Base-by-base conservation (phyloP, 192 early-diverging fungal species). In the Linderina pennispora region DNA sequence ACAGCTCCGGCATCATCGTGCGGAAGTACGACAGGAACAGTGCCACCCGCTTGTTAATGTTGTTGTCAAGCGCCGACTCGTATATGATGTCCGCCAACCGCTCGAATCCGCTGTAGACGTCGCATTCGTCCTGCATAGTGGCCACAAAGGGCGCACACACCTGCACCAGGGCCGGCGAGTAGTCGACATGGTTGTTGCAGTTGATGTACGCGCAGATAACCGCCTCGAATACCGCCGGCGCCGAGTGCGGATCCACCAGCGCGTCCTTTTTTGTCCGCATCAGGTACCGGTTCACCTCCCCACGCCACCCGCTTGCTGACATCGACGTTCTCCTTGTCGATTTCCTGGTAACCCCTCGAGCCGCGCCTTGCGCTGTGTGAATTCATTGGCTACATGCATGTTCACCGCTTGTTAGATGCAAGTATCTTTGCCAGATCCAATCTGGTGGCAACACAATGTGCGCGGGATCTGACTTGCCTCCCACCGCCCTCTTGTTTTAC, bases 121-220 rank as follows among this genome's bases (percentile, higher is more conserved):
- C 89, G 34, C 58, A 73, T 55, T 94, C 91, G 32, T 76, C 58
- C 36, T 80, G 70, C 54, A 89, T 60, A 5, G 81, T 77, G 39
- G 80, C 82, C 24, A 89, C 78, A 60, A 95, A 90, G 15, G 92
- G 90, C 2, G 85, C 89, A 45, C 88, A 88, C 16, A 92, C 43
- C 23, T 82, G 74, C 18, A 93, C 79, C 56, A 92, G 54, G 23
- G 76, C 77, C 2, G 89, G 79, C 23, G 76, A 70, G 53, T 92
- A 93, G 42, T 92, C 89, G 47, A 80, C 72, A 19, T 78, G 67
- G 40, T 82, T 80, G 54, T 88, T 80, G 55, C 82, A 74, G 70
- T 84, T 87, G 58, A 93, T 70, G 60, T 89, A 91, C 15, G 89
- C 82, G 23, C 79, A 83, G 40, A 95, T 83, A n/a, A 95, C 85